Evolutionary conservation across 2,329 filamentous ascomycete genomes (phyloP).

Genomic region (Septoria petroselini): DNA sequence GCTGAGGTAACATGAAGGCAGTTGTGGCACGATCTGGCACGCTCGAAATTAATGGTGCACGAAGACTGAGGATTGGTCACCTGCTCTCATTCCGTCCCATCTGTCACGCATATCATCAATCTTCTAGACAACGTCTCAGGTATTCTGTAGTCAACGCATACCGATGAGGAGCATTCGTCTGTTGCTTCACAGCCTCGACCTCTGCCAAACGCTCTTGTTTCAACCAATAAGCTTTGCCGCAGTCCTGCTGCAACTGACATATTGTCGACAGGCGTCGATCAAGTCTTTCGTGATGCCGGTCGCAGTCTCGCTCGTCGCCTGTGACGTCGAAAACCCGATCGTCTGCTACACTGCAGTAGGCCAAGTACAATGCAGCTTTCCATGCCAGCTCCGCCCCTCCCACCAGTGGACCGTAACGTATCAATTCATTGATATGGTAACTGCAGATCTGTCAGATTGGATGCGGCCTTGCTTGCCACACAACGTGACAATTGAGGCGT

Average conservation of each 20-base stretch:
- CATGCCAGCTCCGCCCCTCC: conserved; percentile 9
- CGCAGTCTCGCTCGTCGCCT: conserved; percentile 3
- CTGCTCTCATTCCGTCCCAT: no score
- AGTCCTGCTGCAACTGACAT: conserved; percentile 2
- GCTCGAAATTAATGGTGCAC: no score
- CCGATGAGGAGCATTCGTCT: conserved; percentile 1
- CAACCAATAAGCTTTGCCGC: conserved; percentile 8
- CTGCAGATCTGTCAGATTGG: background rate
- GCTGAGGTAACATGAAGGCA: no score
- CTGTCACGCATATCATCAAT: background rate
- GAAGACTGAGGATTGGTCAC: no score
- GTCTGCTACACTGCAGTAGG: background rate
- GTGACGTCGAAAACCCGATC: background rate
- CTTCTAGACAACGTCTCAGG: background rate
- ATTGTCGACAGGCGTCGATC: conserved; percentile 4
- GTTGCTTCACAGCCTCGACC: conserved; percentile 4
- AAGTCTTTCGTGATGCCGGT: conserved; percentile 4
- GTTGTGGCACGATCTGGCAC: no score
- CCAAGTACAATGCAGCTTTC: conserved; percentile 5
- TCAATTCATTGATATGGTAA: conserved; percentile 5
- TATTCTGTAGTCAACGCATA: conserved; percentile 4
- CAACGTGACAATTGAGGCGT: background rate
- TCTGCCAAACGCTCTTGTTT: conserved; percentile 4
- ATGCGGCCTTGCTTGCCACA: background rate
- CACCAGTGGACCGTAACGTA: conserved; percentile 6